Evolutionary conservation across 2,329 filamentous ascomycete genomes (phyloP), one percentile per base, ranked within the genome.

Genomic region (Fusarium sp.): DNA sequence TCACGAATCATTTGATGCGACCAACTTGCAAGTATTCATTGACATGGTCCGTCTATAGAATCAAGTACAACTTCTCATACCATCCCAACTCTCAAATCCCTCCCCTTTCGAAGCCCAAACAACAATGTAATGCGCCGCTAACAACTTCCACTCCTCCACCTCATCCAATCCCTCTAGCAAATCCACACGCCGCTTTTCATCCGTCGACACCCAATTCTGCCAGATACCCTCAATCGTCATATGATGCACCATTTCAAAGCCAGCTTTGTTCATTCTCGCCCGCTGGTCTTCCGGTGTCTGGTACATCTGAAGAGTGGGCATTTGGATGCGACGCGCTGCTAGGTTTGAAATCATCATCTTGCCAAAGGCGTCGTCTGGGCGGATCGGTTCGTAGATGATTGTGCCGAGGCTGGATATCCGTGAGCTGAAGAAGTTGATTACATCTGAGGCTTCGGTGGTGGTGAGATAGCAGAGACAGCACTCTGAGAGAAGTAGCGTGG

Each of bases 391-490:
- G 84, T 99, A 99, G 31, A 98, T 82, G 42, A 97, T 83, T 7
- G 97, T 83, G 81, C 88, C 75, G 71, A 91, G 61, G 80, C 83
- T 70, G 54, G 79, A 74, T 41, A 90, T 87, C 26, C 81, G 83
- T 6, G 85, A 81, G 22, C 87, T 85, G 76, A 95, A 94, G 80
- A 90, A 91, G 22, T 85, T 81, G 28, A 97, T 81, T 9, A 95
- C 90, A 4, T 84, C 82, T 41, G 87, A 85, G 0, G 95, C 92
- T 57, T 91, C 87, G 0, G 86, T 77, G 0, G 91, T 87, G 14
- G 91, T 87, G 3, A 99, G 88, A 78, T 99, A 99, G 80, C 96
- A 94, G 36, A 99, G 88, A 80, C 96, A 99, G 86, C 96, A 98
- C 82, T 99, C 96, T 0, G 95, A 98, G 12, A 99, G 87, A 30